Conservation (phyloP, 1,139 yeast genomes). For the Candida sp. region DNA sequence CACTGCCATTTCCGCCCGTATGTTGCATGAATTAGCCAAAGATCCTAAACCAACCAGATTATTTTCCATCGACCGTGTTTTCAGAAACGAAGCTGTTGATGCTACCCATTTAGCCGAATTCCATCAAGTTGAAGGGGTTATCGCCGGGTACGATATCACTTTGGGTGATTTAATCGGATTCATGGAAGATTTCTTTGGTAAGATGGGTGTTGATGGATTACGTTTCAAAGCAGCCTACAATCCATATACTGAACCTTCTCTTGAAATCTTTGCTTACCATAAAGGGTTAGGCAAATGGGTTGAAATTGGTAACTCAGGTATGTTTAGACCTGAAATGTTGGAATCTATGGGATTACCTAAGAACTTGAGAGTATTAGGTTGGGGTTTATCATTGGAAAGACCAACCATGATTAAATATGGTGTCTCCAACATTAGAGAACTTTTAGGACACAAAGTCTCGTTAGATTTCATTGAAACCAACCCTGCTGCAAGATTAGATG, state of each 20-base stretch:
- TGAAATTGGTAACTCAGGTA: constrained; percentile 98
- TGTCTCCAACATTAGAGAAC: constrained; percentile 91
- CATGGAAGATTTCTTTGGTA: constrained; percentile 95
- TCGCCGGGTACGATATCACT: constrained; percentile 94
- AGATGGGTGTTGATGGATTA: constrained; percentile 95
- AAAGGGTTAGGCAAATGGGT: constrained; percentile 96
- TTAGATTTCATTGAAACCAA: constrained; percentile 92
- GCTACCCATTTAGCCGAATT: constrained; percentile 99
- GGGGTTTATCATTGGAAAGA: constrained; percentile 97
- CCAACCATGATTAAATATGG: constrained; percentile 99
- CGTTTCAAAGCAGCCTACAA: constrained; percentile 99
- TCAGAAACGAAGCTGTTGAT: constrained; percentile 99
- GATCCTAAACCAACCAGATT: constrained; percentile 91
- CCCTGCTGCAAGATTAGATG: constrained; percentile 96
- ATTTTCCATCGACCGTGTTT: constrained; percentile 96
- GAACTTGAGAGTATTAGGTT: constrained; percentile 91
- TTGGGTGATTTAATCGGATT: constrained; percentile 96
- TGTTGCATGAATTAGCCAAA: constrained; percentile 83
- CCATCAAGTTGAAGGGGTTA: constrained; percentile 99
- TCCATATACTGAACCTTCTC: constrained; percentile 98
- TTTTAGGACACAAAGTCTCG: constrained; percentile 91
- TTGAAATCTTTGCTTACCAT: constrained; percentile 98
- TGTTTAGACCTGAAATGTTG: constrained; percentile 99
- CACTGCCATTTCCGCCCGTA: constrained; percentile 86
- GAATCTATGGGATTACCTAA: constrained; percentile 97